Base-by-base conservation (phyloP, 2,329 filamentous ascomycete genomes). In the Monilinia fructicola region DNA sequence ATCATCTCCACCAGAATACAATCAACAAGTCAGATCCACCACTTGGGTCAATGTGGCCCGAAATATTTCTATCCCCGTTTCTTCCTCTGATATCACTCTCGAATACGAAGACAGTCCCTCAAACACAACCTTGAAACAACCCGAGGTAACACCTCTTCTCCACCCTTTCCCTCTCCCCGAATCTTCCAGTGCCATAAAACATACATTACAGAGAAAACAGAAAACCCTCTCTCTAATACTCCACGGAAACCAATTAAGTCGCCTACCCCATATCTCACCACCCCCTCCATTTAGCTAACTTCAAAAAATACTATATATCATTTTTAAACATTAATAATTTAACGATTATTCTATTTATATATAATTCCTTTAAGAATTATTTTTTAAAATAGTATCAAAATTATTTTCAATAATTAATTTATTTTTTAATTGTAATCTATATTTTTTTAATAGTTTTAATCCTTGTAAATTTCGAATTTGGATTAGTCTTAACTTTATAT, bases 21-120 rank as follows among this genome's bases (percentile, higher is more conserved):
- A 42, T 63, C 48, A 68, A 69, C 18, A 42, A 66, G 18, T 18
- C 35, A 6, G 53, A 68, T 53, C 88, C 90, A 67, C 81, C 7
- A 88, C 81, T 0, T 90, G 84, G 85, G 74, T 78, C 1, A 79
- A 84, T 0, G 85, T 85, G 64, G 81, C 84, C 1, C 74, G 80
- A 1, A 83, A 85, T 62, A 83, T 90, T 60, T 26, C 77, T 87
- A 35, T 82, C 84, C 2, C 80, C 82, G 54, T 81, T 86, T 73
- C 79, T 9, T 75, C 79, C 6, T 84, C 85, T 11, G 81, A 81
- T 16, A 85, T 90, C 48, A 86, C 87, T 21, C 53, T 62, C 42
- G 71, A 71, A 64, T 72, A 69, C 35, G 54, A 67, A 26, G 58
- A 58, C 2, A 70, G 71, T 67, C n/a, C 53, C 6, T 59, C 64